Percentiles rank a stretch among this genome's conserved stretches.
phyloP scores from a whole-genome alignment of 768 basidiomycete genomes.

The Kwoniella sp. region DNA sequence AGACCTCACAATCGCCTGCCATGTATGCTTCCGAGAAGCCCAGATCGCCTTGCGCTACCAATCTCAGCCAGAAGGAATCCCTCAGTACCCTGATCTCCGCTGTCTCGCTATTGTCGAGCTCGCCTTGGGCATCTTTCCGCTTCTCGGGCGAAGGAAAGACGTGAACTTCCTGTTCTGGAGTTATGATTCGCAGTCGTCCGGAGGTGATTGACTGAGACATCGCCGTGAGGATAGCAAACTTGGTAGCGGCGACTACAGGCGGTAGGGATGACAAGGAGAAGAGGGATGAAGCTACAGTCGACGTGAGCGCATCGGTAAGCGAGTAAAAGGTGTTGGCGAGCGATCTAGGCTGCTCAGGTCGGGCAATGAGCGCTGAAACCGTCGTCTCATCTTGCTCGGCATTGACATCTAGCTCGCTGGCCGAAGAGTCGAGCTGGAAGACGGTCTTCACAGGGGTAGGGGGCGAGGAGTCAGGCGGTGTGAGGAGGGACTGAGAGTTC shows the following conservation, averaged over 20 bases:
- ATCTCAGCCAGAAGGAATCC: constrained; percentile 55
- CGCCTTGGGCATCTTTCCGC: constrained; percentile 6
- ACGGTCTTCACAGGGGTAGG: constrained; percentile 19
- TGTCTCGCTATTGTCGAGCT: constrained; percentile 1
- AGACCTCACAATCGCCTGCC: constrained; percentile 72
- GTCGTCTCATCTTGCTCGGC: background rate
- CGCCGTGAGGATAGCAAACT: constrained; percentile 39
- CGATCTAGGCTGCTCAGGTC: constrained; percentile 1
- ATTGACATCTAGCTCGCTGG: background rate
- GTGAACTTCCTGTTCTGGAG: constrained; percentile 29
- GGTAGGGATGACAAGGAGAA: constrained; percentile 25
- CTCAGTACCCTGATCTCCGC: constrained; percentile 40
- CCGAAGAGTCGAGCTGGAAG: constrained; percentile 1
- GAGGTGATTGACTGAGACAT: constrained; percentile 39
- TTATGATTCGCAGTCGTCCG: constrained; percentile 38
- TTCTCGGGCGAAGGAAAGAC: constrained; percentile 29
- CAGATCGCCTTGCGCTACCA: constrained; percentile 64
- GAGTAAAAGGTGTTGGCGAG: constrained; percentile 23
- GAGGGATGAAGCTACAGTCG: constrained; percentile 19
- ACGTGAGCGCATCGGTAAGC: constrained; percentile 33
- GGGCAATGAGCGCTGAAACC: background rate
- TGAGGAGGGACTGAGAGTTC: constrained; percentile 3
- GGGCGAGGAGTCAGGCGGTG: constrained; percentile 29
- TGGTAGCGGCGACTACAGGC: constrained; percentile 27
- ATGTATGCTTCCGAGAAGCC: constrained; percentile 78